Evolutionary conservation across 208 protist genomes (phyloP), one percentile per base, ranked within the genome.

Genomic region (Polymyxa betae): DNA sequence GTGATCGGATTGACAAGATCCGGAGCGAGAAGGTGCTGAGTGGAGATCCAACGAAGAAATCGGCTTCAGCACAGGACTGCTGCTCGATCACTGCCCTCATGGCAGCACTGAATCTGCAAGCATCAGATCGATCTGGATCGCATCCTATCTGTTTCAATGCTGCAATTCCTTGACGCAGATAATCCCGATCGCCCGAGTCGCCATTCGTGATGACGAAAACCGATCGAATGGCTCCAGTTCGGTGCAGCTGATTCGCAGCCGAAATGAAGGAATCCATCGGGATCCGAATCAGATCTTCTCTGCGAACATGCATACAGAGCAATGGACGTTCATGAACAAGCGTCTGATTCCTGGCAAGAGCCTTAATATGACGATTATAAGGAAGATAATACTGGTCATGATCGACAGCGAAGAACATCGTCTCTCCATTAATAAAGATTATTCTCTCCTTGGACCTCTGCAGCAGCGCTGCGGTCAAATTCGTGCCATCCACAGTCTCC

Each of bases 161-260:
- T 12, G 10, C n/a, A 12, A 43, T 43, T 12, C 72, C 72, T 43
- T 35, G 10, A 60, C 24, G 49, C 72, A 82, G 12, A 5, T 82
- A 12, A 20, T 35, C 16, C 35, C 5, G 16, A 5, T 82, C 72
- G 72, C 72, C 72, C n/a, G 5, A 12, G n/a, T 82, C 72, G 72
- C 72, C 72, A n/a, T 82, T 82, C 16, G 72, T 82, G 72, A 82
- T 82, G 72, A 82, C n/a, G 72, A 82, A 82, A 20, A 82, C 35
- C 5, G 5, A 5, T 20, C 40, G 5, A 43, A 82, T n/a, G 16
- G n/a, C 35, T 5, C 72, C 72, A 43, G 5, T 43, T 5, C 16
- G 5, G 16, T 20, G n/a, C 72, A 35, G 40, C 35, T 35, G 10
- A 12, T 35, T 82, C 5, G 72, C 72, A n/a, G 35, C 35, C 16